Conservation (phyloP, 2,329 filamentous ascomycete species). For the Fusarium vanettenii region DNA sequence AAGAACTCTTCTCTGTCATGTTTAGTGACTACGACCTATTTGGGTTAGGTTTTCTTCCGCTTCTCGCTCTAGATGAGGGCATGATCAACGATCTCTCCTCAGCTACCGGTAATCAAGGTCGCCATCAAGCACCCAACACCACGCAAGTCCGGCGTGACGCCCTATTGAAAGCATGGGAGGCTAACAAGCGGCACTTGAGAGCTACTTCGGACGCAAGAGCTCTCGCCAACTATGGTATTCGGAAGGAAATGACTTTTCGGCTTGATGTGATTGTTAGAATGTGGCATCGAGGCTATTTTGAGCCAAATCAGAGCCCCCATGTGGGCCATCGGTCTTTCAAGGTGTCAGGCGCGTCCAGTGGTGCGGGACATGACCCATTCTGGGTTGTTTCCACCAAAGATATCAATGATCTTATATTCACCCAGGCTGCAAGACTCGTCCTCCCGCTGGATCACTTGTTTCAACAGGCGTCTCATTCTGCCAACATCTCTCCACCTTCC, state of each 20-base stretch:
- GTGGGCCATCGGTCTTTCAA: too few species aligned
- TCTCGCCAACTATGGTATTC: neutral
- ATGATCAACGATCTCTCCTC: neutral
- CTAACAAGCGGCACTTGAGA: slow-evolving; percentile 7
- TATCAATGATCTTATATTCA: neutral
- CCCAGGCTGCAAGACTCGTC: neutral
- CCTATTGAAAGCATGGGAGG: too few species aligned
- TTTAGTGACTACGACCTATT: slow-evolving; percentile 14
- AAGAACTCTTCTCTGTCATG: neutral
- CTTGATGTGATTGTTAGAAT: neutral
- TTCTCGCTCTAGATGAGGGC: slow-evolving; percentile 4
- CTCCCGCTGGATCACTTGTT: neutral
- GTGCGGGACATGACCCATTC: too few species aligned
- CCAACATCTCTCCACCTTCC: too few species aligned
- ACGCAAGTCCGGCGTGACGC: too few species aligned
- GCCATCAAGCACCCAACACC: neutral
- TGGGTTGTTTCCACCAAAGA: too few species aligned
- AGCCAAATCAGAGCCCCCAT: neutral
- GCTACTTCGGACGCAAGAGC: neutral
- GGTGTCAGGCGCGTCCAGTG: too few species aligned
- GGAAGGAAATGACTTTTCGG: neutral
- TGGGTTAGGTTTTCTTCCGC: neutral
- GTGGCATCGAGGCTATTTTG: neutral
- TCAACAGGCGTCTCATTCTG: too few species aligned
- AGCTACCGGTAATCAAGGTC: neutral